Evolutionary conservation across 2,329 filamentous ascomycete species (phyloP).

Genomic region (Sodiomyces alkalinus): DNA sequence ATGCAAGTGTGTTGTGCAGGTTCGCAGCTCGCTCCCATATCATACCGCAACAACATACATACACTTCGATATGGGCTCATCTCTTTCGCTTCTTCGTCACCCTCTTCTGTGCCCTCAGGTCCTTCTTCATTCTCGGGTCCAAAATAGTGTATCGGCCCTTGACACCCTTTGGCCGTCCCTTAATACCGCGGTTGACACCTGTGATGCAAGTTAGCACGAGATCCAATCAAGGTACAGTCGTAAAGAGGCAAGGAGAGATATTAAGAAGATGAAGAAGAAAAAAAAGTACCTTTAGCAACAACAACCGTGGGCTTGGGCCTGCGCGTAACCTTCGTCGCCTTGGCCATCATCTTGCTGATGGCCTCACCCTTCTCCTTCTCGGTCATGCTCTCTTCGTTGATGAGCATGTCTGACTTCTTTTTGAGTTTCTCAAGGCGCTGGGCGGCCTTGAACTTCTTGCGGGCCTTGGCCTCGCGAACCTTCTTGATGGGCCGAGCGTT

Average conservation of each 20-base stretch:
- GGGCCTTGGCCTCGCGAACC: slow-evolving; percentile 86
- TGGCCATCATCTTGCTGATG: slow-evolving; percentile 69
- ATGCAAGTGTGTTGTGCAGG: too few species aligned
- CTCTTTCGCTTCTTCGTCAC: slow-evolving; percentile 43
- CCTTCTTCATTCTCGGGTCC: slow-evolving; percentile 91
- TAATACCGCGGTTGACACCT: slow-evolving; percentile 59
- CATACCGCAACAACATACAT: too few species aligned
- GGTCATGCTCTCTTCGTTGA: slow-evolving; percentile 79
- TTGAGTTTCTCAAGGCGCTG: slow-evolving; percentile 85
- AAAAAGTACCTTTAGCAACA: slow-evolving; percentile 54
- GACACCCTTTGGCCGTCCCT: slow-evolving; percentile 75
- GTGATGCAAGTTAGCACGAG: slow-evolving; percentile 2
- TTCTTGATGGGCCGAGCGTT: slow-evolving; percentile 99
- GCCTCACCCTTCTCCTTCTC: slow-evolving; percentile 89
- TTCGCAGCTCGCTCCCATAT: too few species aligned
- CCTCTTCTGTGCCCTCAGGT: slow-evolving; percentile 76
- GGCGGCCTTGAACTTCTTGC: slow-evolving; percentile 93
- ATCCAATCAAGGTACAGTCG: too few species aligned
- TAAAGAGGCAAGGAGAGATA: too few species aligned
- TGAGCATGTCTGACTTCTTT: slow-evolving; percentile 88
- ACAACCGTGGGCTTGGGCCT: slow-evolving; percentile 74
- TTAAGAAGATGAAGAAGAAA: too few species aligned
- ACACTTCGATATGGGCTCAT: too few species aligned
- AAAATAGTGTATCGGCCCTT: slow-evolving; percentile 98
- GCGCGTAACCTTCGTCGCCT: slow-evolving; percentile 74